These are phyloP conservation scores for Neoarthrinium moseri DNA, from an alignment of 2,329 filamentous ascomycete genomes.

Conservation along the genomic window DNA sequence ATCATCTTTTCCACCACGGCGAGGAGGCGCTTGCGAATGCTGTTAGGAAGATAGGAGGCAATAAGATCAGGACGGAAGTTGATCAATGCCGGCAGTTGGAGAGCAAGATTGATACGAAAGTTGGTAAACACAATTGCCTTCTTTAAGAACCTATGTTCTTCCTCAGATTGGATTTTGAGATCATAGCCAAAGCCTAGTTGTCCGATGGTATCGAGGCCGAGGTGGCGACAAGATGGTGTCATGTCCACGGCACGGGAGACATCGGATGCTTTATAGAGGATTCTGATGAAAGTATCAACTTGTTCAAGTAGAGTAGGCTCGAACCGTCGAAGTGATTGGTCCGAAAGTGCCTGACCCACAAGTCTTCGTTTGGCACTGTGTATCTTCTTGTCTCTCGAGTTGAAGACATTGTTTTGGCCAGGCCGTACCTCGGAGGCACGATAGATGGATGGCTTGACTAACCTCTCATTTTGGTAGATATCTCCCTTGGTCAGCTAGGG, in stretches of 20 bases:
- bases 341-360: conserved; percentile 5
- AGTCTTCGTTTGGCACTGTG: conserved; percentile 7
- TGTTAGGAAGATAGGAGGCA: neutral
- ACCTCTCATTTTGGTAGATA: conserved; percentile 17
- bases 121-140: neutral
- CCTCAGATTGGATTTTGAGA: conserved; percentile 17
- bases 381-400: conserved; percentile 1
- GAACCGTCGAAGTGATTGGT: conserved; percentile 4
- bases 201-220: conserved; percentile 17
- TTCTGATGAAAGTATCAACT: conserved; percentile 3
- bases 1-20: conserved; percentile 20
- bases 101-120: neutral
- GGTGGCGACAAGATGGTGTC: conserved; percentile 10
- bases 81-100: conserved; percentile 1
- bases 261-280: conserved; percentile 5
- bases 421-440: conserved; percentile 11
- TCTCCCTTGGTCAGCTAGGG: conserved; percentile 10
- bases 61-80: neutral
- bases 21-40: conserved; percentile 7
- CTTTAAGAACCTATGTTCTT: conserved; percentile 10
- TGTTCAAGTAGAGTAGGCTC: conserved; percentile 4
- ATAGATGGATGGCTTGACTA: conserved; percentile 17
- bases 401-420: conserved; percentile 13
- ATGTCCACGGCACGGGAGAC: conserved; percentile 14
- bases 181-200: conserved; percentile 18